Base-by-base conservation (phyloP, 2,329 filamentous ascomycete genomes). In the Thielaviopsis populi region DNA sequence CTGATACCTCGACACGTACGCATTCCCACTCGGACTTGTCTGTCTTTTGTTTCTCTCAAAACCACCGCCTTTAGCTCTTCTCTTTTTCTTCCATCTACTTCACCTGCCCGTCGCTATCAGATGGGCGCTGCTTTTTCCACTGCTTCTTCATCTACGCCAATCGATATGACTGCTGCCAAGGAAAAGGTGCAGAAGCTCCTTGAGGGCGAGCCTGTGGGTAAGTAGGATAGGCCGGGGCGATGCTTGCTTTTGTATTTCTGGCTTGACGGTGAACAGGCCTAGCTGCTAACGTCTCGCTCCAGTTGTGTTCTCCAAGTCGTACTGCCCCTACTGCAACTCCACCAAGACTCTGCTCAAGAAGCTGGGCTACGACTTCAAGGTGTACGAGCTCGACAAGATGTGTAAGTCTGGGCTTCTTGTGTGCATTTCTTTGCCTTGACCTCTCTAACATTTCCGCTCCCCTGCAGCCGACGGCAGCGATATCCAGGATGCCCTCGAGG, bases 241-340 rank as follows among this genome's bases (percentile, higher is more conserved):
- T 17, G 4, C 42, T 46, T n/a, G 41, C 13, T 6, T 11, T 15
- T 13, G 11, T 11, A 15, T 43, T 13, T 13, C n/a, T n/a, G n/a
- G n/a, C n/a, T n/a, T n/a, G n/a, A n/a, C n/a, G n/a, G n/a, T n/a
- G n/a, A n/a, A n/a, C n/a, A n/a, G n/a, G n/a, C n/a, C n/a, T n/a
- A 15, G 17, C 10, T 54, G 10, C 53, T 56, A 56, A 56, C n/a
- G 30, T 2, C 15, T 3, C 53, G 8, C 50, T 30, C 4, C 37
- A 89, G 88, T 94, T 71, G 89, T 99, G 74, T 99, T 99, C 82
- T 91, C 87, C 77, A 99, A 99, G 80, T 89, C 87, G 17, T 96
- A 90, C 79, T 99, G 94, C 83, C 91, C 91, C 13, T 95, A 95
- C 83, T 97, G 92, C 82, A 80, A 77, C 65, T 80, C 85, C 66